Base-by-base conservation (phyloP, 75 land plant genomes). In the Picea sitchensis region DNA sequence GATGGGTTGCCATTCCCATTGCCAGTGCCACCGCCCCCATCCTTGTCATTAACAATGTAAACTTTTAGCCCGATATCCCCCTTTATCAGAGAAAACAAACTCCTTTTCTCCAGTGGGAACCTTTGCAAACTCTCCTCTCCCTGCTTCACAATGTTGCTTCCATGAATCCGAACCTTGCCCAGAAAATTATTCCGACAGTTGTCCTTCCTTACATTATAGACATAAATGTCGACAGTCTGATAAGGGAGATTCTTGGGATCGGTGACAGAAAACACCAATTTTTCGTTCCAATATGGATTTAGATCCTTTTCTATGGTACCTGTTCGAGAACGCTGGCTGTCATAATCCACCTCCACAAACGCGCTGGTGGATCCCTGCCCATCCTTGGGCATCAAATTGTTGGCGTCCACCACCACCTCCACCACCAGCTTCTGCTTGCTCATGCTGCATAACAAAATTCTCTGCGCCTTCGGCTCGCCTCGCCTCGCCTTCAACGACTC, bases 201-300 rank as follows among this genome's bases (percentile, higher is more conserved):
- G 75, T 73, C 77, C 7, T 81, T 81, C 59, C 77, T 74, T 21
- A 90, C 91, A 61, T 87, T 87, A 78, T 87, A 87, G 2, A 90
- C 84, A 18, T 65, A 61, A 59, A 90, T 81, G 57, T 89, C 90
- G 59, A 95, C 64, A 51, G 81, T 82, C 56, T 74, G 57, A 73
- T 82, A 59, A 59, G 84, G 83, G 54, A 91, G 80, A 11, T 78
- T 78, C 9, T 30, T 32, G 1, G 88, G 86, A 60, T 86, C 78
- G 58, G 67, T 26, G 23, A 90, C 71, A 54, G 77, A 32, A 83
- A 95, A 95, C 56, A 82, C 80, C 56, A 95, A 87, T 73, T 79
- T 89, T 84, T 93, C 94, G 64, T 88, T 89, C 98, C 98, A 95
- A 0, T 13, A 13, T 8, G 98, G 98, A 61, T 89, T 88, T 30